Base-by-base conservation (phyloP, 2,329 filamentous ascomycete species). In the Xylariaceae sp. region DNA sequence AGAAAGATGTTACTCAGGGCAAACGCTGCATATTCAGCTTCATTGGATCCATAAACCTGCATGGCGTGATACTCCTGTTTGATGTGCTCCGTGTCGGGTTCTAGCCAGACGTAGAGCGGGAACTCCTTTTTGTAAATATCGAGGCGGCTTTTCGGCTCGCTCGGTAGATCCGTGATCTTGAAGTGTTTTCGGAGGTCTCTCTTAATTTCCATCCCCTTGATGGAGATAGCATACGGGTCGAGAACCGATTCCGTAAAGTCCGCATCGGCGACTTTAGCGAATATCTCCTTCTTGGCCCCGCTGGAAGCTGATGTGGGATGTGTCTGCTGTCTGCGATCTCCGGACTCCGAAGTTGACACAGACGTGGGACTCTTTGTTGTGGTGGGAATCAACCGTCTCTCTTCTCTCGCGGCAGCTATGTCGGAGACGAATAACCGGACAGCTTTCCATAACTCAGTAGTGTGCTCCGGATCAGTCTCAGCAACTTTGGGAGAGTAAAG, bases 1-100 rank as follows among this genome's bases (percentile, higher is more conserved):
- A 56, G 53, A 13, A 59, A 59, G 17, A 59, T 52, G 10, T 53
- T 4, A 8, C 10, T 3, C 13, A 59, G 44, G 23, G 57, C 53
- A 44, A 9, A 56, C 15, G 57, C 5, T 2, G 30, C n/a, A 56
- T 53, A 56, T 49, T 59, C 53, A 13, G 57, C 53, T 18, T 53
- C 57, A 10, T 56, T 56, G 23, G 13, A 59, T 53, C 7, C 8
- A 18, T 49, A 49, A n/a, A 18, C 10, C 7, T 13, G 7, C 49
- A 53, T 53, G 6, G 53, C 30, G 5, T 50, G 15, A 18, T 53
- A 59, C 53, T 53, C 53, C 42, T 9, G 15, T 23, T 48, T 2
- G 5, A 59, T 56, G 13, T 17, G 42, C 35, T 44, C 13, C 4
- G 4, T 15, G 44, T 53, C 10, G 13, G 49, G 42, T 7, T 56